Base-by-base conservation (phyloP, 2,329 filamentous ascomycete genomes). In the Colletotrichum spinosum region DNA sequence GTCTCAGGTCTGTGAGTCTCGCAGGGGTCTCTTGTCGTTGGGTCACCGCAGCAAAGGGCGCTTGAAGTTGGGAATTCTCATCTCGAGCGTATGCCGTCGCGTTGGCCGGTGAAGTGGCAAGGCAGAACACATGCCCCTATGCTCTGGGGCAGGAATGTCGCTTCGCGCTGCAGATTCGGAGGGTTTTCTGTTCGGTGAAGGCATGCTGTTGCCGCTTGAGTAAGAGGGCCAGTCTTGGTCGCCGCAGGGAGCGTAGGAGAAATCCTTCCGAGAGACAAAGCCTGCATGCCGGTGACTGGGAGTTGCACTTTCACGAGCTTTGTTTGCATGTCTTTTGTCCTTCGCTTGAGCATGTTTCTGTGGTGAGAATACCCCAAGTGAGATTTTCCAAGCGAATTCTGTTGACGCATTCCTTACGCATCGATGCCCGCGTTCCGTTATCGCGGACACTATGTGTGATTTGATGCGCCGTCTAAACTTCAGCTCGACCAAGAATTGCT, bases 1-100 rank as follows among this genome's bases (percentile, higher is more conserved):
- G 59, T 64, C 52, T 53, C 59, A 58, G 42, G 42, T 39, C 53
- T 50, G 52, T 52, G 33, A 63, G 52, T 39, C 59, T 56, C 33
- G 39, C 41, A 41, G 33, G 46, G 41, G 35, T 56, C 41, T 45
- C 34, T 61, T 37, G 41, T 45, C 51, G 10, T 44, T 54, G 46
- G 17, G 42, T 35, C 46, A 44, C 13, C 8, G 17, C 17, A 39
- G 53, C 35, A 5, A 42, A 53, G 34, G 7, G 39, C 34, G 38
- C 44, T n/a, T 41, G 17, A 25, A 44, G 37, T 25, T 13, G 45
- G 25, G 38, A 39, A 45, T 12, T 39, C 13, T 6, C 25, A 41
- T 45, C 15, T 34, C 51, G 34, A 50, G 15, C 4, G 25, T 33
- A 8, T 34, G 8, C 39, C 9, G 17, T 42, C 15, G 25, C 39